Evolutionary conservation across 2,329 filamentous ascomycete genomes (phyloP), one percentile per base, ranked within the genome.

Genomic region (Colletotrichum cuscutae): DNA sequence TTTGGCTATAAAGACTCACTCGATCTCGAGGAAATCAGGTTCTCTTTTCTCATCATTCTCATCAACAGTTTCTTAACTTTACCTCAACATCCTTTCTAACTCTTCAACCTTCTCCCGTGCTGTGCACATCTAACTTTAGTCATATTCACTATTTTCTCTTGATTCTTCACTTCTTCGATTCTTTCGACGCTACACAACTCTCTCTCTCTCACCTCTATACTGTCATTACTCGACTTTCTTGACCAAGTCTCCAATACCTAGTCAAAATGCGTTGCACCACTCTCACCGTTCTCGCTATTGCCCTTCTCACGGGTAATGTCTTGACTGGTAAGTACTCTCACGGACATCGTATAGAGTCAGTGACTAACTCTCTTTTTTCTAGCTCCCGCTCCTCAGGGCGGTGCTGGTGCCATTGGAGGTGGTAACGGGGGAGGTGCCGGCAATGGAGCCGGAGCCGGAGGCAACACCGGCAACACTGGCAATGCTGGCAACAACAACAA

Each of bases 251-350:
- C 52, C 49, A 63, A 28, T 63, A 42, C 49, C 60, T 42, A 63
- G 35, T 63, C 60, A 63, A 63, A 63, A 63, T 63, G 60, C 60
- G 60, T 63, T 63, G 52, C 60, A 49, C 60, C 15, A 52, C 22
- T 49, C 60, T 63, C 42, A 63, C 60, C 26, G 35, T 63, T 49
- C 60, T 63, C 24, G 60, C 60, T n/a, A 63, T 63, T n/a, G 60
- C 60, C 60, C 60, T 63, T 8, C 60, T 63, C 37, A 63, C 60
- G 24, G 60, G 60, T 37, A 63, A 63, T 49, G 60, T 42, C 60
- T 49, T 63, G 60, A 63, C 60, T 28, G 60, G 58, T 60, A 24
- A 13, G n/a, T 60, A 2, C 15, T 32, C 57, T 24, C 42, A 22
- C 8, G 19, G 19, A n/a, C 42, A 49, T 11, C 42, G 4, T 22